Evolutionary conservation across 345 rosid species (phyloP).

Genomic region (Gossypioides kirkii): DNA sequence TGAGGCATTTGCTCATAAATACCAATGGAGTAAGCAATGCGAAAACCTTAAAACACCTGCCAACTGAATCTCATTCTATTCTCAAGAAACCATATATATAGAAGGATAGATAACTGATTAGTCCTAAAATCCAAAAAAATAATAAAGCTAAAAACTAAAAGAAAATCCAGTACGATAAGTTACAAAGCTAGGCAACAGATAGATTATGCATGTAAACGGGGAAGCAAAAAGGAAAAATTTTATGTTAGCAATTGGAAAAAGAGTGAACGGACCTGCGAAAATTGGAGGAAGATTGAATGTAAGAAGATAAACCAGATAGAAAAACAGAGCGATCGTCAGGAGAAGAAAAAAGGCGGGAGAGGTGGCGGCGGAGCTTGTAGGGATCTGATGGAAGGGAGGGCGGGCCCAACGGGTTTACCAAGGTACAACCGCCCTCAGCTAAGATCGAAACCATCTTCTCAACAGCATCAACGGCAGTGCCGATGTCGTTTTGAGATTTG

Average conservation of each 20-base stretch:
- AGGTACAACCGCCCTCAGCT: conserved; percentile 74
- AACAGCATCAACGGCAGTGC: conserved; percentile 23
- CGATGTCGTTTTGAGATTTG: conserved; percentile 22
- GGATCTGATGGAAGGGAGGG: conserved; percentile 67
- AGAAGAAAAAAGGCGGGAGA: conserved; percentile 39
- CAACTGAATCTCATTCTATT: background rate
- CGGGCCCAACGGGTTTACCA: conserved; percentile 51
- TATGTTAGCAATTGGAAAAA: background rate
- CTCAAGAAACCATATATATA: no score
- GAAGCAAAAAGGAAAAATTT: background rate
- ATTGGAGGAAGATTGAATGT: conserved; percentile 45
- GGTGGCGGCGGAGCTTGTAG: conserved; percentile 54
- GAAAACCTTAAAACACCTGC: background rate
- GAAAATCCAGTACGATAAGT: no score
- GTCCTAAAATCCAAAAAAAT: background rate
- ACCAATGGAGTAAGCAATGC: background rate
- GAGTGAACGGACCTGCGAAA: conserved; percentile 43
- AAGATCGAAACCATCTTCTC: conserved; percentile 58
- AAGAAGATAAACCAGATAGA: conserved; percentile 45
- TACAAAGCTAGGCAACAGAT: background rate
- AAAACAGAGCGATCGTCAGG: conserved; percentile 41
- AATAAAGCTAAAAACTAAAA: no score
- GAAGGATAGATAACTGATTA: background rate
- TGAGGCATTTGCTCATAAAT: background rate
- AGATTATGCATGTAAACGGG: background rate